Base-by-base conservation (phyloP, 352 stramenopile species). In the Globisporangium okanoganense region DNA sequence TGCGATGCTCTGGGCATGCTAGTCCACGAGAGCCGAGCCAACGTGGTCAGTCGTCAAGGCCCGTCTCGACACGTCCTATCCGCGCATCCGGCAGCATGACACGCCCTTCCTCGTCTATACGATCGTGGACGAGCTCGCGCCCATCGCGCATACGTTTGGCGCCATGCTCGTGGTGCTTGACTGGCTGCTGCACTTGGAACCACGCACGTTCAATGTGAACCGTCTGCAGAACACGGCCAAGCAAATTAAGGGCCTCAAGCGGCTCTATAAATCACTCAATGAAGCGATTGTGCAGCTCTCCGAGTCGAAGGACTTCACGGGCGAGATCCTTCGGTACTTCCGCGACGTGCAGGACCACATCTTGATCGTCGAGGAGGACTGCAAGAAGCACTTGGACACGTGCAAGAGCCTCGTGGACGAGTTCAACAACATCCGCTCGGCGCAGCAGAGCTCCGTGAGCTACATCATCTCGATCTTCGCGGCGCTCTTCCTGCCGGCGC, bases 281-380 rank as follows among this genome's bases (percentile, higher is more conserved):
- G 84, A 93, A 67, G 79, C 88, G 64, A 76, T 87, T 38, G 70
- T 79, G 44, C 79, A 91, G 66, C 71, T 93, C 29, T 69, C 72
- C 57, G 77, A 89, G 55, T 88, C 83, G 24, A 75, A 84, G 25
- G 72, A 90, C 56, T 93, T 92, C 38, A 69, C 76, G 6, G 81
- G 75, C 25, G 82, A 92, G 61, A 90, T 86, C 25, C 45, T 83
- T 36, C 71, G 83, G 10, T 96, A 96, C 63, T 82, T 96, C 38
- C 79, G 85, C 20, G 85, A 96, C 45, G 84, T 96, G 27, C 85
- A 95, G 40, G 87, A 96, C 60, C 85, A 95, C 56, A 72, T 95
- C 48, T 78, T 74, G 48, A 87, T 91, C 49, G 77, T 94, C 9
- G 78, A 89, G 22, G 82, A 92, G 44, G 87, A 90, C 29, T 90